These are phyloP conservation scores for Rhexocercosporidium sp. DNA, from an alignment of 2,329 filamentous ascomycete species.

Conservation along the genomic window DNA sequence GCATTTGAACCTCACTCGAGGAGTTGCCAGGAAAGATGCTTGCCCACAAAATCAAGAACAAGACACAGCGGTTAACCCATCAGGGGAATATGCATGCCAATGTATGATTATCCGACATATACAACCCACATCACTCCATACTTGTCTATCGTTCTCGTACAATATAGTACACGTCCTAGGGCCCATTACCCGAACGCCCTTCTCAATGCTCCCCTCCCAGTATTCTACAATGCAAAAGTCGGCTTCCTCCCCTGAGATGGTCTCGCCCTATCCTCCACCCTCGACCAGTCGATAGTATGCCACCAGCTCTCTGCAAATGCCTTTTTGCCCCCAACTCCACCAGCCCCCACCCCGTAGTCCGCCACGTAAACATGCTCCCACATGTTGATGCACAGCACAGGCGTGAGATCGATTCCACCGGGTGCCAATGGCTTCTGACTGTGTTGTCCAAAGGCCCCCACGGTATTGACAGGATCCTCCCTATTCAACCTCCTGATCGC, in stretches of 20 bases:
- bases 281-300: constrained; percentile 83
- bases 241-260: neutral
- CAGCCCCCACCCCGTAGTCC: constrained; percentile 69
- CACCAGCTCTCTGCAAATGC: constrained; percentile 84
- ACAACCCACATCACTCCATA: constrained; percentile 9
- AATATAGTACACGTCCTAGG: constrained; percentile 35
- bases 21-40: neutral
- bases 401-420: constrained; percentile 71
- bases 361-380: constrained; percentile 94
- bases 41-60: neutral
- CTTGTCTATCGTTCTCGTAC: constrained; percentile 27
- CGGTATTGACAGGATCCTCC: constrained; percentile 40
- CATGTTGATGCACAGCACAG: constrained; percentile 89
- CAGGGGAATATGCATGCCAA: neutral
- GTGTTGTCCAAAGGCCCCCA: constrained; percentile 41
- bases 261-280: constrained; percentile 55
- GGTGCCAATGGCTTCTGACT: constrained; percentile 54
- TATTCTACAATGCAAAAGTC: constrained; percentile 30
- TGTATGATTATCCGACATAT: neutral
- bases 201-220: constrained; percentile 21
- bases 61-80: neutral
- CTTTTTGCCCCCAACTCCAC: constrained; percentile 73
- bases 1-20: neutral
- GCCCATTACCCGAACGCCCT: constrained; percentile 28
- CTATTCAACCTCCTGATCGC: constrained; percentile 47